Conservation (phyloP, 495 filamentous ascomycete species). For the Delitschia confertaspora region DNA sequence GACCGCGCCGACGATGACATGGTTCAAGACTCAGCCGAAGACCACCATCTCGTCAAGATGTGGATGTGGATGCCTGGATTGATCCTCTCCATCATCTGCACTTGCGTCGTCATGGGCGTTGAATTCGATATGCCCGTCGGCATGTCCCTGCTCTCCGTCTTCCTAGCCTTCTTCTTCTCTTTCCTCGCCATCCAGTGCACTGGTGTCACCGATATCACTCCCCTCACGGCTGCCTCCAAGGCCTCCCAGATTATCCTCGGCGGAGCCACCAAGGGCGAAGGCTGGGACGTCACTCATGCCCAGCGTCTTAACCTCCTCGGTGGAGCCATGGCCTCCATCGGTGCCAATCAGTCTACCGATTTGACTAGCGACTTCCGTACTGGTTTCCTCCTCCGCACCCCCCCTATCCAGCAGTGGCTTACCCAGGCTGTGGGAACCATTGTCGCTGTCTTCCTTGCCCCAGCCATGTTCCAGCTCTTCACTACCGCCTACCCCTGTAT, state of each 20-base stretch:
- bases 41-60: slow-evolving; percentile 48
- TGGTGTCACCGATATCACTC: slow-evolving; percentile 54
- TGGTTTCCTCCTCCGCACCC: slow-evolving; percentile 54
- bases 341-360: slow-evolving; percentile 47
- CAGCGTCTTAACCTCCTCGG: slow-evolving; percentile 57
- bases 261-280: slow-evolving; percentile 46
- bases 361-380: slow-evolving; percentile 54
- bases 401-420: slow-evolving; percentile 55
- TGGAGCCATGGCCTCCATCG: slow-evolving; percentile 50
- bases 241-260: slow-evolving; percentile 61
- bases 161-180: slow-evolving; percentile 59
- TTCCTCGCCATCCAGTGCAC: slow-evolving; percentile 60
- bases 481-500: slow-evolving; percentile 59
- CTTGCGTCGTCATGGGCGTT: slow-evolving; percentile 50
- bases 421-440: slow-evolving; percentile 54
- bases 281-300: slow-evolving; percentile 40
- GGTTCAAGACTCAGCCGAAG: slow-evolving; percentile 45
- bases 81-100: slow-evolving; percentile 43
- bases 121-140: slow-evolving; percentile 55
- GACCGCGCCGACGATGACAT: slow-evolving; percentile 30
- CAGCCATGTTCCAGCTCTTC: slow-evolving; percentile 57
- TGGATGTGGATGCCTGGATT: slow-evolving; percentile 55
- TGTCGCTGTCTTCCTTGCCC: slow-evolving; percentile 53
- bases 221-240: slow-evolving; percentile 56
- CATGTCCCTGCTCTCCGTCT: slow-evolving; percentile 49